Conservation (phyloP, 257 asterid species). For the Solanum virginianum region DNA sequence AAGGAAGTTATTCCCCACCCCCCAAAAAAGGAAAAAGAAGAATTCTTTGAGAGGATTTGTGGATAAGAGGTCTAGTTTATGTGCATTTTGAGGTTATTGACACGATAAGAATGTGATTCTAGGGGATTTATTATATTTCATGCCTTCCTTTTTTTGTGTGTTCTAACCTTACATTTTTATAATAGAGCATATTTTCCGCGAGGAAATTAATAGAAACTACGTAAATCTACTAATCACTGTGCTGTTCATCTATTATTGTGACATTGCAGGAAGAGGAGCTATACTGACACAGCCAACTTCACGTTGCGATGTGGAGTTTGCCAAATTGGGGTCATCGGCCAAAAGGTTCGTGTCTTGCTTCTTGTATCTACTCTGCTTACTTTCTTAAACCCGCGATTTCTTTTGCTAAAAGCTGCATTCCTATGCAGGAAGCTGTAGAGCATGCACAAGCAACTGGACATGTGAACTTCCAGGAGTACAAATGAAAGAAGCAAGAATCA, state of each 20-base stretch:
- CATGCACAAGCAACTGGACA: slow-evolving; percentile 94
- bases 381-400: not conserved
- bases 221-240: not conserved
- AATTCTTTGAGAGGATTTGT: not conserved
- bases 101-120: not conserved
- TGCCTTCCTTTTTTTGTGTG: not conserved
- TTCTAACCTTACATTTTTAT: not conserved
- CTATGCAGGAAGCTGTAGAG: slow-evolving; percentile 79
- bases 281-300: slow-evolving; percentile 80
- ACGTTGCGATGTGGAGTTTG: slow-evolving; percentile 92
- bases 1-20: not conserved
- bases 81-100: not conserved
- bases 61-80: not conserved
- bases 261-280: slow-evolving; percentile 69
- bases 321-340: slow-evolving; percentile 87
- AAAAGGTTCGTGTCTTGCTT: slow-evolving; percentile 40
- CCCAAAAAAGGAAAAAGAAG: not conserved
- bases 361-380: not conserved
- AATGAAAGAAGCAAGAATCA: slow-evolving; percentile 14
- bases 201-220: not conserved
- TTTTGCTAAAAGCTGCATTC: not conserved
- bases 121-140: not conserved
- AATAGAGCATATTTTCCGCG: not conserved
- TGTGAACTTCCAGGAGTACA: slow-evolving; percentile 83
- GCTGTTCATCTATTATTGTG: not conserved